phyloP scores from a whole-genome alignment of 495 filamentous ascomycete genomes.

The Thozetella sp. region DNA sequence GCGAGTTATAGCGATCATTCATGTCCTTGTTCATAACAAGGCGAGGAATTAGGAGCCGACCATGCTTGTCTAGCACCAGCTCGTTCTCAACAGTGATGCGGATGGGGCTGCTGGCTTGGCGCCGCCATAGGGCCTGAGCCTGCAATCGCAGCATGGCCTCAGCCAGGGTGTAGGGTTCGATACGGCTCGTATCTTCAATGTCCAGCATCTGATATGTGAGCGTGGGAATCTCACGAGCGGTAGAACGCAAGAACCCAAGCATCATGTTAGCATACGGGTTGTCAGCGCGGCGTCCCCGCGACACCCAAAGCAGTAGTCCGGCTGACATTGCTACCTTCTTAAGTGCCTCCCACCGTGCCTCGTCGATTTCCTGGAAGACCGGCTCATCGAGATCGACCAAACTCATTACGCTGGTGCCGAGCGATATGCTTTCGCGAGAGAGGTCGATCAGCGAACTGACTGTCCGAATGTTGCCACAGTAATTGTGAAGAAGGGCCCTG shows the following conservation, averaged over 20 bases:
- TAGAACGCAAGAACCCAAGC: conserved; percentile 10
- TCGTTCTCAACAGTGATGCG: too few relatives aligned
- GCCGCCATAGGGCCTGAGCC: not conserved
- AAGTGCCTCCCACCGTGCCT: not conserved
- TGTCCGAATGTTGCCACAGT: not conserved
- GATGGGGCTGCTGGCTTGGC: too few relatives aligned
- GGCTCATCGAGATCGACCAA: not conserved
- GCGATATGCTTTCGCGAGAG: not conserved
- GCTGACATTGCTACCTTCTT: not conserved
- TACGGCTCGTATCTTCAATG: not conserved
- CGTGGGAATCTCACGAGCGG: not conserved
- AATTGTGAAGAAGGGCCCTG: too few relatives aligned
- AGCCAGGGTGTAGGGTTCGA: not conserved
- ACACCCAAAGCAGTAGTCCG: conserved; percentile 14
- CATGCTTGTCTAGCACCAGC: too few relatives aligned
- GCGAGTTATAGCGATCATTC: too few relatives aligned
- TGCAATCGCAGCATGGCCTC: not conserved
- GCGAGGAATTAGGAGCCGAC: too few relatives aligned
- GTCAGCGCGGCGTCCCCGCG: not conserved
- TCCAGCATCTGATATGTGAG: conserved; percentile 3
- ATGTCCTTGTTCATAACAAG: too few relatives aligned
- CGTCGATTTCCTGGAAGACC: not conserved
- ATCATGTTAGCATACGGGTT: conserved; percentile 17
- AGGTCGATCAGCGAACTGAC: not conserved
- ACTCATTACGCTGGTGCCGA: not conserved